Evolutionary conservation across 1,284 basidiomycete species (phyloP), one percentile per base, ranked within the genome.

Genomic region (Malassezia restricta): DNA sequence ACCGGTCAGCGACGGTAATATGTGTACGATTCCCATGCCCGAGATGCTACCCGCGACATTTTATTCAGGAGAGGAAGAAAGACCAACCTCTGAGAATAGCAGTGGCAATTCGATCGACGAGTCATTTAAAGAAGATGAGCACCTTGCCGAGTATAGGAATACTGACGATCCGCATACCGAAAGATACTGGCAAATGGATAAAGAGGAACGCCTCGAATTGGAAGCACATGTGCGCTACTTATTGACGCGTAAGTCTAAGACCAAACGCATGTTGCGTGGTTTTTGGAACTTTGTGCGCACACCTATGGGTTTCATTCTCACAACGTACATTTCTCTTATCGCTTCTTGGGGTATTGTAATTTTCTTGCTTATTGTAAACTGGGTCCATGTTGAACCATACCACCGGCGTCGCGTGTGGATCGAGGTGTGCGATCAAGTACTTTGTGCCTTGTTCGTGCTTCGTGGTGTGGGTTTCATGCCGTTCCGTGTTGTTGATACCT

Each of bases 211-310:
- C 29, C 57, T 62, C 33, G 62, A 68, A 43, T 75, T 88, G 20
- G 85, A 88, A 69, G 76, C 79, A 33, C 87, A 90, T 75, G 84
- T 92, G 20, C 81, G 84, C 49, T 80, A 86, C 59, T 80, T 88
- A 3, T 77, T 92, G 12, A 78, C 78, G 24, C 81, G 82, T 56
- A 80, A 80, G 31, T 80, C 82, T 29, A 83, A 80, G 52, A 58
- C 66, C 49, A 62, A 60, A 35, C 63, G 67, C 24, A 59, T 57
- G 12, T 42, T 55, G 2, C 51, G 51, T 14, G 68, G 68, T 6
- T 71, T 71, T 47, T 59, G 59, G 48, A 46, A 58, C 28, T 71
- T 66, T 49, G 61, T 68, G 20, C 52, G 58, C 45, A 71, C 68
- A 20, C 64, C 65, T 12, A 65, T 65, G 42, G 68, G 68, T 30